Evolutionary conservation across 345 rosid genomes (phyloP).

Genomic region (Gossypium anomalum): DNA sequence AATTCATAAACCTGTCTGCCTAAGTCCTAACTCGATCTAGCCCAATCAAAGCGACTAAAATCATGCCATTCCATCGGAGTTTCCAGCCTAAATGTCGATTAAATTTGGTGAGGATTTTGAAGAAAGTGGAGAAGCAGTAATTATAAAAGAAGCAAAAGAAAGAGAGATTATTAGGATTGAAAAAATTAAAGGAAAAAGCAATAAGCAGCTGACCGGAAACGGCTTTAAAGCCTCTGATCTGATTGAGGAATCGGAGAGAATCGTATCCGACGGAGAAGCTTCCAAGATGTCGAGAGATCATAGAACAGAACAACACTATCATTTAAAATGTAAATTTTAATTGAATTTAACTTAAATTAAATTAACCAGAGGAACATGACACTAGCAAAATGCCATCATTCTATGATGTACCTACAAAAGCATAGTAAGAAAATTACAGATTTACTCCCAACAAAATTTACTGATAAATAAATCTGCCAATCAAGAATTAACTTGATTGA

Average conservation of each 20-base stretch:
- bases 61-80: background rate
- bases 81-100: background rate
- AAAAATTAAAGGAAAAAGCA: background rate
- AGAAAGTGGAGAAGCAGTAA: background rate
- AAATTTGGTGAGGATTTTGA: background rate
- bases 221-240: background rate
- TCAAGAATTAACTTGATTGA: too few relatives aligned
- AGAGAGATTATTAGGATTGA: background rate
- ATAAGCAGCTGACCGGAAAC: background rate
- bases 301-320: background rate
- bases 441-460: too few relatives aligned
- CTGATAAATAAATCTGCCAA: too few relatives aligned
- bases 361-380: background rate
- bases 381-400: background rate
- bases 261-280: background rate
- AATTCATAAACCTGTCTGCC: background rate
- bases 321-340: background rate
- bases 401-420: too few relatives aligned
- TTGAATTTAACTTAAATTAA: too few relatives aligned
- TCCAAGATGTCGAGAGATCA: conserved; percentile 1
- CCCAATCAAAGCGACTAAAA: background rate
- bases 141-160: background rate
- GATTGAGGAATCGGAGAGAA: background rate
- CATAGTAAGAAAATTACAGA: too few relatives aligned
- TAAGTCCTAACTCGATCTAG: background rate